Conservation (phyloP, 1,139 yeast genomes). For the Hansenula anomala region DNA sequence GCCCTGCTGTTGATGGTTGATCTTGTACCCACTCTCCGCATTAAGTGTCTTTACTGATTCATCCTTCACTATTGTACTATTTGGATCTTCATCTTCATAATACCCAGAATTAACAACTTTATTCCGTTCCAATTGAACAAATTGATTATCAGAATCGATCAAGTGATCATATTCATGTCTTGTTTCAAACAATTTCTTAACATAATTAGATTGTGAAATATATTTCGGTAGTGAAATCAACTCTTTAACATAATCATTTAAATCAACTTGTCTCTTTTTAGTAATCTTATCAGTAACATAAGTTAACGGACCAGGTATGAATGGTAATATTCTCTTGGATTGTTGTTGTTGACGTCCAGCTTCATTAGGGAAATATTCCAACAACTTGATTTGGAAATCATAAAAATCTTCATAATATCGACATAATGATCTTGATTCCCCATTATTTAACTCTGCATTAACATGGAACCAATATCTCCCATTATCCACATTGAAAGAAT, state of each 20-base stretch:
- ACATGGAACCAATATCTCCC: slow-evolving; percentile 90
- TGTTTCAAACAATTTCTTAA: slow-evolving; percentile 65
- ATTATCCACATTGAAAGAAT: slow-evolving; percentile 74
- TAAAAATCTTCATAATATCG: slow-evolving; percentile 95
- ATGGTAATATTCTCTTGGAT: slow-evolving; percentile 72
- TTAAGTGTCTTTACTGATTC: slow-evolving; percentile 18
- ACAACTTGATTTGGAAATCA: slow-evolving; percentile 80
- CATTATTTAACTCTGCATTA: slow-evolving; percentile 64
- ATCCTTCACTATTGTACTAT: slow-evolving; percentile 22
- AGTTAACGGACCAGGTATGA: slow-evolving; percentile 94
- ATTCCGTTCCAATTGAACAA: too few relatives aligned
- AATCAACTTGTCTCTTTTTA: slow-evolving; percentile 75
- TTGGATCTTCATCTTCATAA: slow-evolving; percentile 18
- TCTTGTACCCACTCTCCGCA: slow-evolving; percentile 10
- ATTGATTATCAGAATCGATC: slow-evolving; percentile 19
- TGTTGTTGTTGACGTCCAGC: slow-evolving; percentile 59
- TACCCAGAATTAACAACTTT: slow-evolving; percentile 27
- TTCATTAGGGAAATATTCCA: slow-evolving; percentile 85
- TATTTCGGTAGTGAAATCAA: slow-evolving; percentile 72
- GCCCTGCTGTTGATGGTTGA: slow-evolving; percentile 5
- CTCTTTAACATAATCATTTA: slow-evolving; percentile 77
- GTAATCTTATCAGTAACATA: slow-evolving; percentile 89
- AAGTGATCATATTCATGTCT: slow-evolving; percentile 40
- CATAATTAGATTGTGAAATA: slow-evolving; percentile 67
- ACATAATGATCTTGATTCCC: slow-evolving; percentile 66